These are phyloP conservation scores for Penicillium sp. DNA, from an alignment of 2,329 filamentous ascomycete species.

Conservation along the genomic window DNA sequence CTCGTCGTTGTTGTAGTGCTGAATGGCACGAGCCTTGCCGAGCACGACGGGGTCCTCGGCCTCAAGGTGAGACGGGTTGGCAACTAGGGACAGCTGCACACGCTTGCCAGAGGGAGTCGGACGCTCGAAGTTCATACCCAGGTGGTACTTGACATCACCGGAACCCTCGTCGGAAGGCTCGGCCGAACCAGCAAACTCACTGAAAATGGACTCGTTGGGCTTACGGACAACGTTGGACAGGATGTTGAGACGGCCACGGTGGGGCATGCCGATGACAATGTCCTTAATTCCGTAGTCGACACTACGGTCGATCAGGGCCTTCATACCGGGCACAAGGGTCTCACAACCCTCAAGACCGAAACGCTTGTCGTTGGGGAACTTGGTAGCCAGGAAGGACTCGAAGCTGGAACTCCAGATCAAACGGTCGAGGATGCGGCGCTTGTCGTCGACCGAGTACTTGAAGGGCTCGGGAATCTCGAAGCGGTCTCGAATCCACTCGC, in stretches of 20 bases:
- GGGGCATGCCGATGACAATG: conserved; percentile 98
- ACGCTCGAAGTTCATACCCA: conserved; percentile 99
- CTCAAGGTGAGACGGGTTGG: conserved; percentile 97
- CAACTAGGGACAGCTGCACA: conserved; percentile 96
- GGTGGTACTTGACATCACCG: conserved; percentile 98
- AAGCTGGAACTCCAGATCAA: conserved; percentile 99
- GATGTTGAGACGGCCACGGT: conserved; percentile 96
- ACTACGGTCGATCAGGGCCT: conserved; percentile 95
- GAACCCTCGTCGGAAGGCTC: conserved; percentile 93
- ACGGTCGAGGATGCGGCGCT: conserved; percentile 93
- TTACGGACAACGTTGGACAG: conserved; percentile 98
- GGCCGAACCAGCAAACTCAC: conserved; percentile 86
- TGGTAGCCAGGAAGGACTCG: conserved; percentile 89
- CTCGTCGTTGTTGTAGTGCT: conserved; percentile 99
- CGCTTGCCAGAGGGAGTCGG: conserved; percentile 97
- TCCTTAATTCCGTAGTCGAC: conserved; percentile 99
- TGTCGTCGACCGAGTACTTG: conserved; percentile 97
- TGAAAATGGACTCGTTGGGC: conserved; percentile 99
- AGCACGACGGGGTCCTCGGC: conserved; percentile 97
- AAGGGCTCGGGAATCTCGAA: conserved; percentile 92
- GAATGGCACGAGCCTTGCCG: conserved; percentile 94
- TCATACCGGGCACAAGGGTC: conserved; percentile 97
- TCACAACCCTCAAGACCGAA: conserved; percentile 98
- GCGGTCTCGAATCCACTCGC: conserved; percentile 95
- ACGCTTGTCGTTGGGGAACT: conserved; percentile 99